Evolutionary conservation across 352 stramenopile genomes (phyloP).

Genomic region (Phytophthora syringae): DNA sequence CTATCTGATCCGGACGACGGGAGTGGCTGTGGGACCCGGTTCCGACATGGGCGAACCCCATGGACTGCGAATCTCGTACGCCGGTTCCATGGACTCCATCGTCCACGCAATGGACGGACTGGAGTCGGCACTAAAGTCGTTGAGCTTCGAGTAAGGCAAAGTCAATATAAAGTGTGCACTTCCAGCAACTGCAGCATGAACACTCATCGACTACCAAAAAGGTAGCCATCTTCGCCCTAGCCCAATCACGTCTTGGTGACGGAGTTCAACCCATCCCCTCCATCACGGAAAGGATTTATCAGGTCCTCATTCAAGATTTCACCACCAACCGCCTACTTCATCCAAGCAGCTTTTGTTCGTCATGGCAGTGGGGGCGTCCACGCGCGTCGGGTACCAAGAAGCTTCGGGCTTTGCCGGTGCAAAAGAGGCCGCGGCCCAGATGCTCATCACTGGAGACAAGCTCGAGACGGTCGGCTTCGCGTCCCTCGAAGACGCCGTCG

Average conservation of each 20-base stretch:
- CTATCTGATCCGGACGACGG: slow-evolving; percentile 92
- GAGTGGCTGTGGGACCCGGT: too few relatives aligned
- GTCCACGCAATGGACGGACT: slow-evolving; percentile 67
- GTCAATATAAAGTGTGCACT: background rate
- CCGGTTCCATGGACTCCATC: slow-evolving; percentile 90
- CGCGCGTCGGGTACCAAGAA: slow-evolving; percentile 27
- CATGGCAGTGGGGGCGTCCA: slow-evolving; percentile 20
- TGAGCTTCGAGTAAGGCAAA: slow-evolving; percentile 41
- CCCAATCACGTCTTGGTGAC: background rate
- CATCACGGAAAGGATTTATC: background rate
- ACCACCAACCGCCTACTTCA: background rate
- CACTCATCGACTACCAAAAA: background rate
- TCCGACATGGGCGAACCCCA: slow-evolving; percentile 93
- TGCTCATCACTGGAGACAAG: slow-evolving; percentile 13
- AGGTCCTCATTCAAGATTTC: slow-evolving; percentile 24
- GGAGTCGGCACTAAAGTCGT: slow-evolving; percentile 56
- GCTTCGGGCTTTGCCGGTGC: background rate
- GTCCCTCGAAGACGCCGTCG: slow-evolving; percentile 58
- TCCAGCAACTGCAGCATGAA: background rate
- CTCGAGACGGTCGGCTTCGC: slow-evolving; percentile 19
- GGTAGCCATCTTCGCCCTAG: background rate
- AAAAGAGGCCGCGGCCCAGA: slow-evolving; percentile 22
- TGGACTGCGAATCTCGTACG: slow-evolving; percentile 95
- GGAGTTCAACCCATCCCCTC: background rate
- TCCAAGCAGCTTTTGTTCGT: background rate